A percentile compares a stretch with the other conserved stretches of the same genome.
phyloP scores from a whole-genome alignment of 441 rosid genomes.

The Kokia cookei region DNA sequence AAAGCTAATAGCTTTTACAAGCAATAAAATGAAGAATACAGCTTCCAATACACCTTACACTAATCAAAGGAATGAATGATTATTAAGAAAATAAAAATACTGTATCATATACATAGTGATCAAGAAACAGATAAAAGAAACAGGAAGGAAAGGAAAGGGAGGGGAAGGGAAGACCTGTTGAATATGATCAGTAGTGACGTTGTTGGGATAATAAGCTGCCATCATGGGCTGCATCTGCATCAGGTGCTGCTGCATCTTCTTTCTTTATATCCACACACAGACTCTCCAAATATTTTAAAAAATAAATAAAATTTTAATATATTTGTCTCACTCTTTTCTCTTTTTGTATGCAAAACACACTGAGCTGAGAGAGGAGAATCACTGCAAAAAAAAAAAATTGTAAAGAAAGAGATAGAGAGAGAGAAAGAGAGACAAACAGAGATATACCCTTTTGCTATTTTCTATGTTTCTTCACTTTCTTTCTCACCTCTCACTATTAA shows the following conservation, averaged over 20 bases:
- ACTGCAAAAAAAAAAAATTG: conserved; percentile 17
- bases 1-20: background rate
- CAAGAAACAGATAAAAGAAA: conserved; percentile 1
- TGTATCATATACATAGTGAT: background rate
- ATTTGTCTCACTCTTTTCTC: conserved; percentile 13
- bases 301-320: background rate
- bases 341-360: conserved; percentile 8
- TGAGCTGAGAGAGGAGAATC: conserved; percentile 21
- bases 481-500: background rate
- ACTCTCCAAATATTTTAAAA: background rate
- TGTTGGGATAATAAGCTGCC: conserved; percentile 97
- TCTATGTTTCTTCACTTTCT: conserved; percentile 32
- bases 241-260: conserved; percentile 98
- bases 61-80: conserved; percentile 9
- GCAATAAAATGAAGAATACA: background rate
- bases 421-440: background rate
- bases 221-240: conserved; percentile 99
- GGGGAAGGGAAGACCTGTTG: conserved; percentile 65
- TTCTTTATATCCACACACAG: conserved; percentile 30
- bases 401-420: conserved; percentile 9
- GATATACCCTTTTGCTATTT: conserved; percentile 16
- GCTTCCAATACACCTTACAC: conserved; percentile 1
- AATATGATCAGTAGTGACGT: conserved; percentile 99
- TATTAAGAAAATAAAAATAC: conserved; percentile 12
- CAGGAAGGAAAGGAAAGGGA: background rate